phyloP scores from a whole-genome alignment of 23 red algal species.

The Cyanidioschyzon merolae region DNA sequence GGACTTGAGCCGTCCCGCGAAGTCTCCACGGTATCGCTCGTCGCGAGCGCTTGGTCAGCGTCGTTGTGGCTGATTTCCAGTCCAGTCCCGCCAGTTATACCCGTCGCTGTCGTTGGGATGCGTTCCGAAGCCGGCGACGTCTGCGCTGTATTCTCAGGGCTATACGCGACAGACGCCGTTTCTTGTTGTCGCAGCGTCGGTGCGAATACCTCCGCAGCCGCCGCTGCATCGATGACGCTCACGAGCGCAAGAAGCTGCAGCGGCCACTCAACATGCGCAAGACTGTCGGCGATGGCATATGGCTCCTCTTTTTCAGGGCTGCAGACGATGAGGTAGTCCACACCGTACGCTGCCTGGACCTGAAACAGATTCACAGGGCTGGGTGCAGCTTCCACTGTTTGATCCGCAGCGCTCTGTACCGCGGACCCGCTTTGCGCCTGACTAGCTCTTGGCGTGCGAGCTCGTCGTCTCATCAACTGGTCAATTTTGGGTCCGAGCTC shows the following conservation, averaged over 20 bases:
- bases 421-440: too few relatives aligned
- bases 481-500: not conserved
- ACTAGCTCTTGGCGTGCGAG: not conserved
- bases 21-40: not conserved
- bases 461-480: not conserved
- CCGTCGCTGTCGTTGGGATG: not conserved
- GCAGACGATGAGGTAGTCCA: constrained; percentile 1
- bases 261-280: not conserved
- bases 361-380: constrained; percentile 7
- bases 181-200: not conserved
- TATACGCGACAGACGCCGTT: too few relatives aligned
- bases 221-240: not conserved
- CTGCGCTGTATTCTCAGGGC: not conserved
- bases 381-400: not conserved
- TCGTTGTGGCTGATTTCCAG: not conserved
- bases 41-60: not conserved
- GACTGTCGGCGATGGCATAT: not conserved
- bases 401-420: too few relatives aligned
- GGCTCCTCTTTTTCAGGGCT: not conserved
- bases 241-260: not conserved
- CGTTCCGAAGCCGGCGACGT: not conserved
- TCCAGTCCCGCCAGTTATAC: not conserved
- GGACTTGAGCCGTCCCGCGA: too few relatives aligned
- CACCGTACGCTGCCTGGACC: not conserved
- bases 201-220: not conserved